These are phyloP conservation scores for Nicotiana otophora DNA, from an alignment of 257 asterid species.

Conservation along the genomic window DNA sequence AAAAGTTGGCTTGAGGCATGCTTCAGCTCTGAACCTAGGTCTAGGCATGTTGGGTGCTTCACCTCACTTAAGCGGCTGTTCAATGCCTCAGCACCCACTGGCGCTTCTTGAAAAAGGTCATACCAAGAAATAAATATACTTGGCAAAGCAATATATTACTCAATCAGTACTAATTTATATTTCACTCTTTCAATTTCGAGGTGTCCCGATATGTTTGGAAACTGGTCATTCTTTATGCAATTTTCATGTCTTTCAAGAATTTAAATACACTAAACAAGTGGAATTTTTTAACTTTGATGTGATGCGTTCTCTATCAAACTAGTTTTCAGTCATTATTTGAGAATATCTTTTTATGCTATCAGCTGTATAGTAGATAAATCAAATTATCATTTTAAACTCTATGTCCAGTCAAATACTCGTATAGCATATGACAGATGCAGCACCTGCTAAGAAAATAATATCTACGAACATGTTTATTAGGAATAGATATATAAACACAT, in stretches of 20 bases:
- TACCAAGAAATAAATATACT: too few relatives aligned
- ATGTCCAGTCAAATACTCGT: not conserved
- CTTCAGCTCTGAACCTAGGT: not conserved
- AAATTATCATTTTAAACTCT: not conserved
- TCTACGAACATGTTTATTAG: not conserved
- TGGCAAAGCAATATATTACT: not conserved
- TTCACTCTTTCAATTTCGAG: not conserved
- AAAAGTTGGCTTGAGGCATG: not conserved
- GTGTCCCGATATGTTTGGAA: not conserved
- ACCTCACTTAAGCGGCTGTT: not conserved
- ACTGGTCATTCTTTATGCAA: not conserved
- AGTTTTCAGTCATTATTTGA: not conserved
- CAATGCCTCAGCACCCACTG: not conserved
- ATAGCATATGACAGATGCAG: not conserved
- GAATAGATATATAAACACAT: not conserved
- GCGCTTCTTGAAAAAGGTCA: not conserved
- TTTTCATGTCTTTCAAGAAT: not conserved
- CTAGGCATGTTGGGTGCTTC: not conserved
- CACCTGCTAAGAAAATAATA: not conserved
- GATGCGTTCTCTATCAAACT: not conserved
- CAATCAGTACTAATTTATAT: not conserved
- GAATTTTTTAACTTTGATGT: not conserved
- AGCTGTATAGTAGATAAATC: not conserved
- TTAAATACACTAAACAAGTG: not conserved
- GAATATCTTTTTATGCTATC: too few relatives aligned